phyloP scores from a whole-genome alignment of 83 land plant genomes.

The Isoetes engelmannii region DNA sequence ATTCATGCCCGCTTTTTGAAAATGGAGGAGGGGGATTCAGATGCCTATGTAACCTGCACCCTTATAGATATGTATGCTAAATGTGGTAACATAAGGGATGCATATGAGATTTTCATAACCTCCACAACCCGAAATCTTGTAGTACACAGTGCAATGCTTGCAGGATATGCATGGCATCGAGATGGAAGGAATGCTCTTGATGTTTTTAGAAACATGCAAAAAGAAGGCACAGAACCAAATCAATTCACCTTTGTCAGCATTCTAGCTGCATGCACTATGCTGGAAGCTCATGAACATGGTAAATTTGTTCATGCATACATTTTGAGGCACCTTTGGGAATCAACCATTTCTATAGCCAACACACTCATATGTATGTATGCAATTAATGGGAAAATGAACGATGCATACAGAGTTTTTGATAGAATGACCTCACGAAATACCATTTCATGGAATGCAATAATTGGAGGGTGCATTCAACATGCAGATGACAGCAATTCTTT shows the following conservation, averaged over 20 bases:
- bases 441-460: constrained; percentile 20
- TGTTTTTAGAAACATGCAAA: background rate
- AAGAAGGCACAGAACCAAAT: constrained; percentile 5
- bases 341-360: constrained; percentile 3
- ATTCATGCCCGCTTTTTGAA: background rate
- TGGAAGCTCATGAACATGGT: background rate
- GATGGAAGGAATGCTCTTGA: background rate
- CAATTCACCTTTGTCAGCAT: constrained; percentile 13
- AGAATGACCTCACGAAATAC: background rate
- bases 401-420: constrained; percentile 18
- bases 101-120: constrained; percentile 14
- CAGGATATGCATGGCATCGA: constrained; percentile 15
- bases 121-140: constrained; percentile 5
- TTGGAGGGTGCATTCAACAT: constrained; percentile 18
- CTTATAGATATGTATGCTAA: constrained; percentile 16
- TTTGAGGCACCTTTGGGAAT: background rate
- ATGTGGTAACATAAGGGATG: background rate
- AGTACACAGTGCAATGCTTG: constrained; percentile 15
- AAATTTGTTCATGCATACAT: constrained; percentile 9
- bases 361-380: constrained; percentile 19
- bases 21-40: background rate
- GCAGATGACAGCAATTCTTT: constrained; percentile 8
- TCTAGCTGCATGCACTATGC: constrained; percentile 6
- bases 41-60: background rate
- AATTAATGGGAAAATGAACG: constrained; percentile 1